Conservation (phyloP, 176 grass and related monocot species). For the Metroxylon sagu region DNA sequence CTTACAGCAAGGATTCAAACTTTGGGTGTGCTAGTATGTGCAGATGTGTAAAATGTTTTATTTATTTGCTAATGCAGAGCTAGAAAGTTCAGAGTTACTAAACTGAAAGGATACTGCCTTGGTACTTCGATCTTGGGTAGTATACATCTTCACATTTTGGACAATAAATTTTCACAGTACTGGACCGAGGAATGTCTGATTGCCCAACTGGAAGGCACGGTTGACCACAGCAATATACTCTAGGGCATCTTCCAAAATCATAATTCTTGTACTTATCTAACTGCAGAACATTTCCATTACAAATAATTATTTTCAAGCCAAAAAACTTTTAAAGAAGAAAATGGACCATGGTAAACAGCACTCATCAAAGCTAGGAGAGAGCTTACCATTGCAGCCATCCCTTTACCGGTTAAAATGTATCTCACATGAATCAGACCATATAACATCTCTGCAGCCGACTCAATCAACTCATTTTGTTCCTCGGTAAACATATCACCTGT, state of each 20-base stretch:
- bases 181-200: conserved; percentile 80
- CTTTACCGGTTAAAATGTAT: conserved; percentile 90
- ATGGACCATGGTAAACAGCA: conserved; percentile 5
- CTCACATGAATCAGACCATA: conserved; percentile 92
- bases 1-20: too few relatives aligned
- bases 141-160: conserved; percentile 95
- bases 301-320: background rate
- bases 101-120: conserved; percentile 91
- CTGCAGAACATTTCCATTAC: conserved; percentile 16
- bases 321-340: conserved; percentile 8
- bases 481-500: conserved; percentile 87
- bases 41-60: too few relatives aligned
- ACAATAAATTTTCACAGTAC: conserved; percentile 95
- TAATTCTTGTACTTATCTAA: conserved; percentile 95
- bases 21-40: too few relatives aligned
- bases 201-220: conserved; percentile 93
- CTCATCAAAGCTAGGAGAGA: background rate
- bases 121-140: conserved; percentile 90
- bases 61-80: too few relatives aligned
- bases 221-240: conserved; percentile 89
- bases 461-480: conserved; percentile 89
- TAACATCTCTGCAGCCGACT: conserved; percentile 96
- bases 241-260: conserved; percentile 94
- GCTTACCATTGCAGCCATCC: conserved; percentile 91
- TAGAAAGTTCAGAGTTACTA: too few relatives aligned